Base-by-base conservation (phyloP, 805 yeast genomes). In the Zygosaccharomyces rouxii region DNA sequence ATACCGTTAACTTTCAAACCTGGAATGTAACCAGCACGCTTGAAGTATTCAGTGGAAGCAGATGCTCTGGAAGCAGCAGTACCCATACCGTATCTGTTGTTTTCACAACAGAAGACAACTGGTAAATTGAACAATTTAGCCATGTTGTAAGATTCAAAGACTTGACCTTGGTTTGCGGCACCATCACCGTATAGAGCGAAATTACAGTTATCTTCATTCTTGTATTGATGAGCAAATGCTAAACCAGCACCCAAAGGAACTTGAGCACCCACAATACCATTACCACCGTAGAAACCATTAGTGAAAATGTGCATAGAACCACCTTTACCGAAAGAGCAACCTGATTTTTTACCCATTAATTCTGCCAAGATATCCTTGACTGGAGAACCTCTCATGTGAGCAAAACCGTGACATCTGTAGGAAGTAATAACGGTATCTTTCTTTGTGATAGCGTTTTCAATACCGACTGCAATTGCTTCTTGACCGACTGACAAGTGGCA, bases 51-150 rank as follows among this genome's bases (percentile, higher is more conserved):
- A 52, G 95, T 85, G 78, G 89, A 74, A 46, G 99, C 99, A 46
- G 97, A 89, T 11, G 97, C 89, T 77, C 99, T 86, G 42, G 96
- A 72, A 48, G 98, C 98, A 56, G 99, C 75, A 46, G 99, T 94
- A 77, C 99, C 99, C 99, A 94, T 94, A 80, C 99, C 99, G 72
- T 94, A 94, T 77, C 89, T 94, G 84, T 94, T 94, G 81, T 94
- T 94, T 76, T 94, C 99, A 79, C 99, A 94, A 55, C 94, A 89
- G 68, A 89, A 94, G 56, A 94, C 74, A 68, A 88, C 85, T 59
- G 99, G 99, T 67, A 94, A 79, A 74, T 90, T 83, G 96, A 97
- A 94, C 69, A 94, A 81, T 76, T 94, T 94, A 67, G 99, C 99
- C 98, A 94, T 94, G 83, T 94, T 94, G 80, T 79, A 94, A 46